phyloP scores from a whole-genome alignment of 495 filamentous ascomycete genomes.

The Glutinoglossum americanum region DNA sequence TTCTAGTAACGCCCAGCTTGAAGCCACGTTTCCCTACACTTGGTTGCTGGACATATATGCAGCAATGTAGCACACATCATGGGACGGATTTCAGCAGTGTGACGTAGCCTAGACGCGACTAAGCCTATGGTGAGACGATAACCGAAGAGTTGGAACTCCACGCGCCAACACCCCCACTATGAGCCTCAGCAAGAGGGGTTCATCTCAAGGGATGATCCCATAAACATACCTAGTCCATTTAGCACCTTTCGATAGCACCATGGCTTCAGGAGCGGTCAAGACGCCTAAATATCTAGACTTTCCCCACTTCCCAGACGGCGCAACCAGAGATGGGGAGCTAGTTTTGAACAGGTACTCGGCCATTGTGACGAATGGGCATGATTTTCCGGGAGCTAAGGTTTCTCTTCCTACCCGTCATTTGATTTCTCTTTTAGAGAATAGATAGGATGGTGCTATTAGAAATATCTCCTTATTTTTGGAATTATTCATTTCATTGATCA shows the following conservation, averaged over 20 bases:
- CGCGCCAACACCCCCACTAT: background rate
- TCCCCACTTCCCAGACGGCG: conserved; percentile 30
- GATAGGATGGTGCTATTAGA: background rate
- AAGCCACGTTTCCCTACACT: no score
- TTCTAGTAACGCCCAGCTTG: no score
- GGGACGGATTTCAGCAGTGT: no score
- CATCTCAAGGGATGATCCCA: background rate
- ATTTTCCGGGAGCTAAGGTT: conserved; percentile 83
- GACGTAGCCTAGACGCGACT: no score
- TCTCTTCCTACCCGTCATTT: background rate
- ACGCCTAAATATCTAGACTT: conserved; percentile 43
- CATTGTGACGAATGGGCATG: conserved; percentile 59
- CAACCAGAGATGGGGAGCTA: conserved; percentile 36
- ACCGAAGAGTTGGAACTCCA: background rate
- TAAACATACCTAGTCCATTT: background rate
- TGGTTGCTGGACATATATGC: background rate
- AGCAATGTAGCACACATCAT: no score
- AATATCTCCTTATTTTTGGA: background rate
- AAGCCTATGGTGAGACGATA: no score
- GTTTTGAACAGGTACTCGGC: conserved; percentile 51
- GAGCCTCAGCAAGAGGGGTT: background rate
- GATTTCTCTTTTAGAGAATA: background rate
- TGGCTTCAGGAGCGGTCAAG: conserved; percentile 10
- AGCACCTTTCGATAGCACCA: background rate
- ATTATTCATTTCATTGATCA: background rate